Percentiles rank a stretch among this genome's conserved stretches.
Evolutionary conservation across 148 eudicot genomes (phyloP).

Genomic region (Dysphania ambrosioides): DNA sequence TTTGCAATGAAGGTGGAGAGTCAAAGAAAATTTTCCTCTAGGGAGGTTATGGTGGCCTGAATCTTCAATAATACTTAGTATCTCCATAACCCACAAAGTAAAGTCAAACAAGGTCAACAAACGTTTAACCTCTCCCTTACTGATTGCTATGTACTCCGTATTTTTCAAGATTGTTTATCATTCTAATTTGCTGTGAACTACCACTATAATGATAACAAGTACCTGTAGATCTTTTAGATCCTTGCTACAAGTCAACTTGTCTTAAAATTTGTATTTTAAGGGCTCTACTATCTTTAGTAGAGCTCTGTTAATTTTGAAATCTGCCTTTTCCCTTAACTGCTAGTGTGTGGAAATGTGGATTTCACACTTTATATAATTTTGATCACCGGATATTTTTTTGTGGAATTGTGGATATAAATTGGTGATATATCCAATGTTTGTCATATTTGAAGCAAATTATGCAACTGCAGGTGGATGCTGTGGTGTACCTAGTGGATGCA

Average conservation of each 20-base stretch:
- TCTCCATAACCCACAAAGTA: not conserved
- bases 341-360: too few species aligned
- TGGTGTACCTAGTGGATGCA: conserved; percentile 61
- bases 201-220: not conserved
- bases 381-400: too few species aligned
- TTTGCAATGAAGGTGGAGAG: not conserved
- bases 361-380: too few species aligned
- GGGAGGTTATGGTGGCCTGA: too few species aligned
- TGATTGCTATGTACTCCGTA: not conserved
- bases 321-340: too few species aligned
- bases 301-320: too few species aligned
- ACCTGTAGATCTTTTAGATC: too few species aligned
- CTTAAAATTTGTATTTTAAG: not conserved
- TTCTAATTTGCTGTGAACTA: not conserved
- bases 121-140: not conserved
- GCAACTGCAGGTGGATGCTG: conserved; percentile 53
- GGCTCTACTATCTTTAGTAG: too few species aligned
- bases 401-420: too few species aligned
- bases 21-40: not conserved
- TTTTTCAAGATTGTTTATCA: not conserved
- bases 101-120: not conserved
- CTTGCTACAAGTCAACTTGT: not conserved
- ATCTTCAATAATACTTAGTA: not conserved
- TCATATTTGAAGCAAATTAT: not conserved
- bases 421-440: not conserved